Conservation (phyloP, 1,284 basidiomycete species). For the Spongiforma sp. region DNA sequence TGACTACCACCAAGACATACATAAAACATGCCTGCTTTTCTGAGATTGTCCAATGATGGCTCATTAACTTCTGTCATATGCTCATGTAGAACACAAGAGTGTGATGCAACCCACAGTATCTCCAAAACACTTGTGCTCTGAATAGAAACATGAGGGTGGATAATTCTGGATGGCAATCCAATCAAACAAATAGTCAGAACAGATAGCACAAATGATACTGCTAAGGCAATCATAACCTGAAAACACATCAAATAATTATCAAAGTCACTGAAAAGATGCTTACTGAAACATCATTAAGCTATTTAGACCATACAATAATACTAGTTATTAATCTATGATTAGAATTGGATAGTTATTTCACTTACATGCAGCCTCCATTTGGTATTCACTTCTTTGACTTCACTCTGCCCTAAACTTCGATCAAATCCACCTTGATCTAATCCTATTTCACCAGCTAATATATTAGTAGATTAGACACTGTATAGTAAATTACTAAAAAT, state of each 20-base stretch:
- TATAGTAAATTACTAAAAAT: background rate
- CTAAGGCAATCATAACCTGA: conserved; percentile 11
- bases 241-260: background rate
- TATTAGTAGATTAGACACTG: background rate
- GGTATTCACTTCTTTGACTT: conserved; percentile 5
- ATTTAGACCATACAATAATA: background rate
- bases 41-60: background rate
- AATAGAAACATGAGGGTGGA: background rate
- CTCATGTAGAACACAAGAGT: conserved; percentile 2
- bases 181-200: background rate
- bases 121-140: conserved; percentile 15
- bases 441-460: conserved; percentile 5
- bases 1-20: conserved; percentile 1
- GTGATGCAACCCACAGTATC: conserved; percentile 14
- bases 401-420: background rate
- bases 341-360: background rate
- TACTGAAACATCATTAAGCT: conserved; percentile 15
- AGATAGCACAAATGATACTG: conserved; percentile 11
- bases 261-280: background rate
- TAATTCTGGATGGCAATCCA: background rate
- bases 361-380: conserved; percentile 22
- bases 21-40: conserved; percentile 16
- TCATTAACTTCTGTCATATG: conserved; percentile 7
- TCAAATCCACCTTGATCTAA: conserved; percentile 13
- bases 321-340: background rate